These are phyloP conservation scores for Davidsoniella eucalypti DNA, from an alignment of 2,329 filamentous ascomycete genomes.

Conservation along the genomic window DNA sequence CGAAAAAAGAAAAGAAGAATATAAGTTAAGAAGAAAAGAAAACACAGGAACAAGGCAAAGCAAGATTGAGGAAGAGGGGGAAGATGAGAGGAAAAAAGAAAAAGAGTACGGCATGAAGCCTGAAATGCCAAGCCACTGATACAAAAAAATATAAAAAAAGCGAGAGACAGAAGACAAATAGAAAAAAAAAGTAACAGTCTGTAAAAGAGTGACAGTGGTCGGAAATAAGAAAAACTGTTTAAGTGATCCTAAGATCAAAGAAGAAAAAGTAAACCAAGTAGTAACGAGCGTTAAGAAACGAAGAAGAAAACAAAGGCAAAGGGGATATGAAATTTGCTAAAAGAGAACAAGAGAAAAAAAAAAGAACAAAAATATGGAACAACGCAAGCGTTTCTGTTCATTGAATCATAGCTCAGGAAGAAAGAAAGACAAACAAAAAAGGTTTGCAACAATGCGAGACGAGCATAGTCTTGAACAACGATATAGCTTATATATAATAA, in stretches of 20 bases:
- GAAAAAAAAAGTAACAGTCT: too few species aligned
- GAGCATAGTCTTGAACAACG: not conserved
- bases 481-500: not conserved
- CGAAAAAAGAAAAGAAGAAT: not conserved
- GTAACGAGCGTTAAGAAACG: not conserved
- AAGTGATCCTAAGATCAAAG: not conserved
- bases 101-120: not conserved
- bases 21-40: not conserved
- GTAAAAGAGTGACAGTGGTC: too few species aligned
- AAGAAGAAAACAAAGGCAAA: not conserved
- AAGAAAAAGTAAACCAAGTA: not conserved
- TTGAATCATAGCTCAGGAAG: conserved; percentile 1
- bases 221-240: too few species aligned
- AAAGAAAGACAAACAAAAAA: not conserved
- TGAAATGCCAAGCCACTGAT: too few species aligned
- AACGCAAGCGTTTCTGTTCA: conserved; percentile 9
- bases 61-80: too few species aligned
- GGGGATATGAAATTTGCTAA: not conserved
- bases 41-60: too few species aligned
- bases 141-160: too few species aligned
- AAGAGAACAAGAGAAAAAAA: not conserved
- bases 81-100: not conserved
- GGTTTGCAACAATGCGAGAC: not conserved
- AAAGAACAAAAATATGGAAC: not conserved
- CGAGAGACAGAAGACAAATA: too few species aligned